These are phyloP conservation scores for Picocystis sp. DNA, from an alignment of 163 green algal species.

Conservation along the genomic window DNA sequence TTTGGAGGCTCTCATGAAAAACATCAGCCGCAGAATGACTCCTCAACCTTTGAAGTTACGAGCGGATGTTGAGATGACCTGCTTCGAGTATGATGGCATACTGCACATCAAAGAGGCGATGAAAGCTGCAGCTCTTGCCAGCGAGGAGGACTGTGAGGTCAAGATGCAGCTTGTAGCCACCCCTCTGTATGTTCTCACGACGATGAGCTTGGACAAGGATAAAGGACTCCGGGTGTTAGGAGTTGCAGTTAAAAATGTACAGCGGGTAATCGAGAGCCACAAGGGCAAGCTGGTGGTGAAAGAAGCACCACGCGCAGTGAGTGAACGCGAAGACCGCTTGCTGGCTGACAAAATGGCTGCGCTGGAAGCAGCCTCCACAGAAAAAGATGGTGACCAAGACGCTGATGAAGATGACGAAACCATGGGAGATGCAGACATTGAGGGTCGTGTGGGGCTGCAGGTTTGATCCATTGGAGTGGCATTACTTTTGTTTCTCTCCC, in stretches of 20 bases:
- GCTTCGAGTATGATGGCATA: slow-evolving; percentile 92
- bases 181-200: slow-evolving; percentile 94
- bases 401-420: slow-evolving; percentile 1
- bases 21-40: slow-evolving; percentile 89
- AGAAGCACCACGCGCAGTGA: slow-evolving; percentile 74
- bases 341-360: slow-evolving; percentile 76
- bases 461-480: too few relatives aligned
- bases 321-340: slow-evolving; percentile 77
- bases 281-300: slow-evolving; percentile 87
- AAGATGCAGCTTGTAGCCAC: slow-evolving; percentile 94
- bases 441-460: too few relatives aligned
- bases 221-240: background rate
- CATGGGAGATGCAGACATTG: background rate
- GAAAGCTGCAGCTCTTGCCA: slow-evolving; percentile 6
- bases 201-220: slow-evolving; percentile 81
- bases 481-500: too few relatives aligned
- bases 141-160: slow-evolving; percentile 69
- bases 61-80: slow-evolving; percentile 96
- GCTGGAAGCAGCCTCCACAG: slow-evolving; percentile 49
- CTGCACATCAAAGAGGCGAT: slow-evolving; percentile 74
- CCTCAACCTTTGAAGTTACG: slow-evolving; percentile 96
- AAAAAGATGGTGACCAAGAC: slow-evolving; percentile 1
- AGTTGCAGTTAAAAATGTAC: slow-evolving; percentile 5
- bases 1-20: slow-evolving; percentile 70
- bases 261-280: slow-evolving; percentile 37